A percentile compares a stretch with the other conserved stretches of the same genome.
Evolutionary conservation across 83 land plant species (phyloP).

Genomic region (Picea engelmannii): DNA sequence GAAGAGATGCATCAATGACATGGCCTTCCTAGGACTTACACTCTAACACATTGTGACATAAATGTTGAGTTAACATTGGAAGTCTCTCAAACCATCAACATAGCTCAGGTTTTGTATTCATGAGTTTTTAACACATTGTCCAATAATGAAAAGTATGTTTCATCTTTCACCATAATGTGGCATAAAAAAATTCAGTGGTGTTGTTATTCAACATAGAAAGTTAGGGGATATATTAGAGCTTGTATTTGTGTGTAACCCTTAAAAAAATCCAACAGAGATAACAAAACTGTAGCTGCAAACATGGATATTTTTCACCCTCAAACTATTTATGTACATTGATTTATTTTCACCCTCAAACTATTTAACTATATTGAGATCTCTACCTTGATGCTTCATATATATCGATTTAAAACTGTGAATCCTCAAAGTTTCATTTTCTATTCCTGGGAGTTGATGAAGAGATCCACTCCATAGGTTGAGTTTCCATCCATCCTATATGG

Average conservation of each 20-base stretch:
- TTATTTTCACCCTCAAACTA: too few species aligned
- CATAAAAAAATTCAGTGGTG: neutral
- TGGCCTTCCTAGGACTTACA: conserved; percentile 24
- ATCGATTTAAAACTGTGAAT: too few species aligned
- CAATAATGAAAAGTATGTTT: neutral
- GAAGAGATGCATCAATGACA: conserved; percentile 15
- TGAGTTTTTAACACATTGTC: neutral
- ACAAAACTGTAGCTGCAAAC: too few species aligned
- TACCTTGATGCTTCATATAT: neutral
- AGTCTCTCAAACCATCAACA: conserved; percentile 49
- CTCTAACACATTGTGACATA: conserved; percentile 70
- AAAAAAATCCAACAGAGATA: too few species aligned
- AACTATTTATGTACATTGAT: too few species aligned
- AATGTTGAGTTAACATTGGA: conserved; percentile 70
- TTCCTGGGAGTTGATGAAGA: too few species aligned
- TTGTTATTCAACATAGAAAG: neutral
- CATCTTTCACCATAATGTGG: neutral
- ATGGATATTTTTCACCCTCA: too few species aligned
- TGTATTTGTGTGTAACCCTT: neutral
- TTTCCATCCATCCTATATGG: too few species aligned
- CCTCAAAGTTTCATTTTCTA: too few species aligned
- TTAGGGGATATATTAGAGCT: neutral
- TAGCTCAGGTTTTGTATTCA: conserved; percentile 26
- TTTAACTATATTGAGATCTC: too few species aligned
- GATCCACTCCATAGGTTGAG: too few species aligned